These are phyloP conservation scores for Quercus wislizeni DNA, from an alignment of 306 rosid genomes.

Conservation along the genomic window DNA sequence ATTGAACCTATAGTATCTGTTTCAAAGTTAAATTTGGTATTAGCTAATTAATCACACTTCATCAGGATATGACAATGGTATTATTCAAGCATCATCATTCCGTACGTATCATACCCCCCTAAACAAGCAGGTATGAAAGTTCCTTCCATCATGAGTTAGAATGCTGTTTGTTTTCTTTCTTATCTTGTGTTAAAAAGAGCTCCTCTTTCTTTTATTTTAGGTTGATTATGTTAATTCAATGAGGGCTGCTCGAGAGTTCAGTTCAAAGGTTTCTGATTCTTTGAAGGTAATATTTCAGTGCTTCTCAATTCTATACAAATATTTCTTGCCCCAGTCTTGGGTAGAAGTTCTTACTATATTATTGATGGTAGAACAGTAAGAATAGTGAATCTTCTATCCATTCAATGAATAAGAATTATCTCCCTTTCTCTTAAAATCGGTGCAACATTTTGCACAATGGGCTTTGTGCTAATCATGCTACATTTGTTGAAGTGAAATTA, in stretches of 20 bases:
- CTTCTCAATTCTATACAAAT: not conserved
- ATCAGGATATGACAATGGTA: slow-evolving; percentile 70
- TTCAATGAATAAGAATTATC: slow-evolving; percentile 10
- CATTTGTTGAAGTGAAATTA: slow-evolving; percentile 28
- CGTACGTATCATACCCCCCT: slow-evolving; percentile 97
- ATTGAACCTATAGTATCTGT: slow-evolving; percentile 1
- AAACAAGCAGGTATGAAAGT: slow-evolving; percentile 74
- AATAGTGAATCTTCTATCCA: slow-evolving; percentile 3
- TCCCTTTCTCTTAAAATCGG: slow-evolving; percentile 10
- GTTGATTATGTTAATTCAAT: slow-evolving; percentile 80
- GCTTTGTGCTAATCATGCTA: not conserved
- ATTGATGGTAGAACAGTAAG: not conserved
- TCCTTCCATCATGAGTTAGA: slow-evolving; percentile 1
- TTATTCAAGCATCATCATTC: slow-evolving; percentile 87
- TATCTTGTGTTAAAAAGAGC: slow-evolving; percentile 10
- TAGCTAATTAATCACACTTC: slow-evolving; percentile 11
- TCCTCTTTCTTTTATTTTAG: slow-evolving; percentile 40
- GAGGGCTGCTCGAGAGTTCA: slow-evolving; percentile 95
- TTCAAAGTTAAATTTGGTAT: slow-evolving; percentile 12
- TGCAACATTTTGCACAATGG: not conserved
- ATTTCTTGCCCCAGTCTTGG: not conserved
- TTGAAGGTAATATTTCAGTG: slow-evolving; percentile 56
- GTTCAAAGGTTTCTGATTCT: slow-evolving; percentile 84
- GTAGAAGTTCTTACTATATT: not conserved
- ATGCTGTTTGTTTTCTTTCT: slow-evolving; percentile 15